Evolutionary conservation across 202 grass and related monocot species (phyloP), one percentile per base, ranked within the genome.

Genomic region (Thinopyrum obtusiflorum): DNA sequence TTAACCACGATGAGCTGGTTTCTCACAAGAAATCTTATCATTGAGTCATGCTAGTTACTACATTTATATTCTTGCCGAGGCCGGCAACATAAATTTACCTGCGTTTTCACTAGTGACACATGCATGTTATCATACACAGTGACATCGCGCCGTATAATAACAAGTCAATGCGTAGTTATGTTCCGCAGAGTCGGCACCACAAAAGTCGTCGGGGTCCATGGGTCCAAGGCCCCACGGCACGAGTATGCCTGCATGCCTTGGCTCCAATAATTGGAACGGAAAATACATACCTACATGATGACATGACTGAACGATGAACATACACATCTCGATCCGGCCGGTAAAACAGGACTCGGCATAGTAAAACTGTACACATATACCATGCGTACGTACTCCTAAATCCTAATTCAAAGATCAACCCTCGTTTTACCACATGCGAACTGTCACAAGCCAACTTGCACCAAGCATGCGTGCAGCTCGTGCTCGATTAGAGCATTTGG

Each of bases 231-330:
- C 64, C 63, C 78, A 51, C 10, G 18, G 78, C 78, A 67, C 4
- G 18, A 55, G 64, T 12, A 25, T 35, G 71, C 71, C 42, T 69
- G 24, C 60, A 18, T 37, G 15, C 35, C 9, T 11, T 65, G 36
- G 60, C 15, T 57, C 64, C 79, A 69, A 81, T 81, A 36, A 81
- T 81, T 69, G 79, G 13, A 67, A 81, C 44, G 20, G 26, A 23
- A 81, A 68, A 31, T 31, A 5, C 63, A 33, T 27, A 15, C 40
- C 46, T 17, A 49, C 62, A 66, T 49, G 42, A 14, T 13, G 24
- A 2, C 71, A 49, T 18, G 39, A 11, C 42, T 6, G 71, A 51
- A 51, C 39, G 24, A 11, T n/a, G n/a, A 29, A 17, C 21, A 13
- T 18, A 9, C 14, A 10, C 40, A 73, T 28, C 70, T 73, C 40